phyloP scores from a whole-genome alignment of 106 monocot genomes.

The Dioscorea dumetorum region DNA sequence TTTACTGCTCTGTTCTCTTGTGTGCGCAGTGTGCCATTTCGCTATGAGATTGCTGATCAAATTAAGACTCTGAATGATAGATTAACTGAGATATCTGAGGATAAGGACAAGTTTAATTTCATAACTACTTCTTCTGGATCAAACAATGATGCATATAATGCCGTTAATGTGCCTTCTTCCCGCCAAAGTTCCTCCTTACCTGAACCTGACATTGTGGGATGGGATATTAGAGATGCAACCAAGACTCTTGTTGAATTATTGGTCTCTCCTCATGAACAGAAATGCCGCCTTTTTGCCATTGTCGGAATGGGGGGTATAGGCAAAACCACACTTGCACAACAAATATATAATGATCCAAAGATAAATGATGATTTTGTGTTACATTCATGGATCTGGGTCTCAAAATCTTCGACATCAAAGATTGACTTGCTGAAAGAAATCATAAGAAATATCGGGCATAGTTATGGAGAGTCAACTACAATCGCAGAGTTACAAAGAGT shows the following conservation, averaged over 20 bases:
- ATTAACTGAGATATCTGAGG: background rate
- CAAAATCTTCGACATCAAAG: background rate
- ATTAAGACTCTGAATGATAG: background rate
- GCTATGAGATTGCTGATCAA: background rate
- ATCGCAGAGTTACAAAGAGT: conserved; percentile 3
- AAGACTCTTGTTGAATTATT: background rate
- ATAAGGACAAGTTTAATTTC: background rate
- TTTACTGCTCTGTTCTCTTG: no score
- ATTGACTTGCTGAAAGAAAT: background rate
- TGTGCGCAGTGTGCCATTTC: background rate
- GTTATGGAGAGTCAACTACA: background rate
- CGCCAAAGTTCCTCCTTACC: background rate
- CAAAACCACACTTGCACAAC: conserved; percentile 9
- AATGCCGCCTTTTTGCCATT: background rate
- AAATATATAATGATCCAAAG: background rate
- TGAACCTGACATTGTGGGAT: background rate
- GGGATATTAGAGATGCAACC: background rate
- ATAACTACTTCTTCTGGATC: background rate
- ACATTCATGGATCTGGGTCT: conserved; percentile 1
- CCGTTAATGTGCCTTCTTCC: background rate
- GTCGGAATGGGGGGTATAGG: conserved; percentile 7
- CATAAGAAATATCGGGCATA: background rate
- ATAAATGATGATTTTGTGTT: background rate
- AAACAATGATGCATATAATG: no score
- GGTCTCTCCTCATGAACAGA: background rate